Conservation (phyloP, 2,329 filamentous ascomycete genomes). For the Colletotrichum musicola region DNA sequence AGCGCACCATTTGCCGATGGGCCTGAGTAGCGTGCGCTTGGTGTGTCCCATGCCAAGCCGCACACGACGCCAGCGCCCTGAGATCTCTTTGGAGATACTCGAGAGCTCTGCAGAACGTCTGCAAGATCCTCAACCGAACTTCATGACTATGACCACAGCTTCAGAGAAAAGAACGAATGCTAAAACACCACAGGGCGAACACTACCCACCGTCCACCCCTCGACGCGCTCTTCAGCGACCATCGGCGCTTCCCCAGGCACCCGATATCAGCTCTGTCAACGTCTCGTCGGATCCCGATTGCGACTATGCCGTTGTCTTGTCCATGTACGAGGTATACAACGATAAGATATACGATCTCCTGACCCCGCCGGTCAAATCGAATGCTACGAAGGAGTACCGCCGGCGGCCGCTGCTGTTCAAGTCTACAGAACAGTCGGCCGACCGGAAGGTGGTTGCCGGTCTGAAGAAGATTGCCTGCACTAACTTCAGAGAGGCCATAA, state of each 20-base stretch:
- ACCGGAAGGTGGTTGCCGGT: slow-evolving; percentile 94
- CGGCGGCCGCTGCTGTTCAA: slow-evolving; percentile 93
- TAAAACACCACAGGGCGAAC: slow-evolving; percentile 66
- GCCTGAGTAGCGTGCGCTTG: slow-evolving; percentile 60
- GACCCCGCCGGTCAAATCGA: slow-evolving; percentile 70
- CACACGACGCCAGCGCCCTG: slow-evolving; percentile 4
- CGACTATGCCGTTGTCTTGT: slow-evolving; percentile 90
- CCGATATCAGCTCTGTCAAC: slow-evolving; percentile 78
- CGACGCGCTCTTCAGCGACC: slow-evolving; percentile 76
- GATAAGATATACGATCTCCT: slow-evolving; percentile 97
- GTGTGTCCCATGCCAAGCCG: slow-evolving; percentile 46
- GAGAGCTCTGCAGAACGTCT: not conserved
- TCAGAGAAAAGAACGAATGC: slow-evolving; percentile 56
- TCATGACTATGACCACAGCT: slow-evolving; percentile 46
- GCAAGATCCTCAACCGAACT: slow-evolving; percentile 41
- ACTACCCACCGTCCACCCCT: slow-evolving; percentile 65
- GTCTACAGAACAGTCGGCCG: slow-evolving; percentile 85
- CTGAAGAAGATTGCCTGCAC: slow-evolving; percentile 90
- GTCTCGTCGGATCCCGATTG: slow-evolving; percentile 76
- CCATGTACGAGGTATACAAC: slow-evolving; percentile 99
- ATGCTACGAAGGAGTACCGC: slow-evolving; percentile 75
- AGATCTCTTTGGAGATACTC: slow-evolving; percentile 1
- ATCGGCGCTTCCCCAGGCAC: slow-evolving; percentile 78
- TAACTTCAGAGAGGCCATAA: slow-evolving; percentile 84
- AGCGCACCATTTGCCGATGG: slow-evolving; percentile 48